Conservation (phyloP, 2,329 filamentous ascomycete species). For the Apiospora rasikravindrae region DNA sequence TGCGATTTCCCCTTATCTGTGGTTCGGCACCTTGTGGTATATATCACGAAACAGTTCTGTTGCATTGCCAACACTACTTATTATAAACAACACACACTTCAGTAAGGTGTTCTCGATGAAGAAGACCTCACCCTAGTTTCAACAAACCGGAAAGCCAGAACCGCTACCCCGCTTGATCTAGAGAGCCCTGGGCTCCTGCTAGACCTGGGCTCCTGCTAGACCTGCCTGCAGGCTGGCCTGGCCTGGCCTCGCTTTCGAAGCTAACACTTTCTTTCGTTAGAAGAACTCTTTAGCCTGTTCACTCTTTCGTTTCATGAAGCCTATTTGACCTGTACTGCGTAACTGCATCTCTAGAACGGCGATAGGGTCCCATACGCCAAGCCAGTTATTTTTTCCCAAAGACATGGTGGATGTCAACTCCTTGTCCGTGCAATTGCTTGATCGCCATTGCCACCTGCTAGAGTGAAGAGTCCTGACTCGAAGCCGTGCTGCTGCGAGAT, state of each 20-base stretch:
- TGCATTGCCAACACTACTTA: background rate
- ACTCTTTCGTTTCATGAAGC: background rate
- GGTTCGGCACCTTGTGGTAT: background rate
- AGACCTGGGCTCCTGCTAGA: background rate
- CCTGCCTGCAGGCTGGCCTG: background rate
- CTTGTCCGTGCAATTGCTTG: background rate
- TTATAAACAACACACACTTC: background rate
- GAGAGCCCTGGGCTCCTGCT: background rate
- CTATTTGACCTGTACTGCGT: background rate
- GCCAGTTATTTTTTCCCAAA: background rate
- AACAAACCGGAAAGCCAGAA: background rate
- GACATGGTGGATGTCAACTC: background rate
- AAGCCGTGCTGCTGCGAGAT: background rate
- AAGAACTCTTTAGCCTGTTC: background rate
- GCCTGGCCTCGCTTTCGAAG: background rate
- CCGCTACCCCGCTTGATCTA: slow-evolving; percentile 2
- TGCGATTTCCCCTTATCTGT: background rate
- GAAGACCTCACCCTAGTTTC: background rate
- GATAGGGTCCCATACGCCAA: background rate
- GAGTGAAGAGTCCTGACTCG: slow-evolving; percentile 1
- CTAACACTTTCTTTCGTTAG: slow-evolving; percentile 1
- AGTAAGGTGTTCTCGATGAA: background rate
- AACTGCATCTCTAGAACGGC: too few relatives aligned
- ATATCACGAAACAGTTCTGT: background rate
- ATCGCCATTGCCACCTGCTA: background rate